Evolutionary conservation across 306 rosid species (phyloP).

Genomic region (Fragaria iinumae): DNA sequence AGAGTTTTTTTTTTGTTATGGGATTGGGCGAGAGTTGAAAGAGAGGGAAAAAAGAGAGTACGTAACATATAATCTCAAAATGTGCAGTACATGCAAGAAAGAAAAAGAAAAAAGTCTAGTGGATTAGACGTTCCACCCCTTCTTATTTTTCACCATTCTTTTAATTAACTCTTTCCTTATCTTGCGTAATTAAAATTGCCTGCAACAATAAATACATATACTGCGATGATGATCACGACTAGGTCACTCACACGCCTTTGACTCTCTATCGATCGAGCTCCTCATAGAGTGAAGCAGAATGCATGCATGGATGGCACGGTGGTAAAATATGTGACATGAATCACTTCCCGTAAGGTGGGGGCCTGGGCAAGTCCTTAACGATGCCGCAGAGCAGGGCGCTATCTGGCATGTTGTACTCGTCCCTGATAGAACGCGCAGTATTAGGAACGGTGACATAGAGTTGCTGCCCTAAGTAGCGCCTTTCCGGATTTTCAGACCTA

Average conservation of each 20-base stretch:
- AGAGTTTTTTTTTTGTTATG: too few species aligned
- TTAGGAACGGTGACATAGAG: conserved; percentile 50
- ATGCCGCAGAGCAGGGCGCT: conserved; percentile 40
- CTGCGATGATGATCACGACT: neutral
- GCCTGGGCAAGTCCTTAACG: conserved; percentile 46
- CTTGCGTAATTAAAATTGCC: conserved; percentile 9
- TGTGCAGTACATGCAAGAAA: neutral
- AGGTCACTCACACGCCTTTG: neutral
- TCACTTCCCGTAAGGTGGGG: conserved; percentile 4
- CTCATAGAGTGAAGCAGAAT: conserved; percentile 11
- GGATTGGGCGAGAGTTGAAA: too few species aligned
- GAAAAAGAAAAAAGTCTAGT: neutral
- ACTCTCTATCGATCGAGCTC: neutral
- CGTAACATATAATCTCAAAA: neutral
- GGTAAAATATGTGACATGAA: neutral
- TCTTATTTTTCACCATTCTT: conserved; percentile 15
- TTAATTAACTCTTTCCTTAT: neutral
- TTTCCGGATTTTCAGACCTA: conserved; percentile 57
- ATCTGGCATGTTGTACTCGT: conserved; percentile 60
- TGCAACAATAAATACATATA: conserved; percentile 18
- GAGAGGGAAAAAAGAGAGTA: too few species aligned
- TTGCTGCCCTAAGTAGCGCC: conserved; percentile 63
- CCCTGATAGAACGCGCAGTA: conserved; percentile 48
- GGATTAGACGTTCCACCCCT: neutral
- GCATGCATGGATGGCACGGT: conserved; percentile 1